Conservation (phyloP, 2,329 filamentous ascomycete species). For the Alternaria triticina region DNA sequence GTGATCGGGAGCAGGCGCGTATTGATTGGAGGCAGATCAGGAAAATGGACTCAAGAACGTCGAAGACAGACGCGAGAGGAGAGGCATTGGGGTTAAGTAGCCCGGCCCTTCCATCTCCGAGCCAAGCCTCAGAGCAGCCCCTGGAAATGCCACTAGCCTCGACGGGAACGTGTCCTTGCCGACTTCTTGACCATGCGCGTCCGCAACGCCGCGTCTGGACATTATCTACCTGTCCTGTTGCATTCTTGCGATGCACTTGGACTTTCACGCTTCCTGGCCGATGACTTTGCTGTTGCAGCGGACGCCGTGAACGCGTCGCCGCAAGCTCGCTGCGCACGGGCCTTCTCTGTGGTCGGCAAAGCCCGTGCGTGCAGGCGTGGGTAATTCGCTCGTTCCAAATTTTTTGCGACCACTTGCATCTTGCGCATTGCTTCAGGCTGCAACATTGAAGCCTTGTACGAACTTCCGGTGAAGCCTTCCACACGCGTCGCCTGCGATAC, state of each 20-base stretch:
- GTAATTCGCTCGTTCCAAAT: conserved; percentile 21
- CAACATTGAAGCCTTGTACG: conserved; percentile 15
- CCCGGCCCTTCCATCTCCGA: conserved; percentile 28
- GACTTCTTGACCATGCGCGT: conserved; percentile 7
- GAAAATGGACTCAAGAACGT: conserved; percentile 28
- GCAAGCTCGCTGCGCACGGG: neutral
- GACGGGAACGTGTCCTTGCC: conserved; percentile 22
- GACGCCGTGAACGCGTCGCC: neutral
- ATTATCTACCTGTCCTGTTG: neutral
- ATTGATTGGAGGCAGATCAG: conserved; percentile 44
- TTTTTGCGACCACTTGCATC: conserved; percentile 26
- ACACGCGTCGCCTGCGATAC: neutral
- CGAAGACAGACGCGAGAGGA: conserved; percentile 26
- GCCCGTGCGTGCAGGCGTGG: conserved; percentile 15
- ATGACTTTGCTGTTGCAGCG: neutral
- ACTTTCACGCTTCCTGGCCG: neutral
- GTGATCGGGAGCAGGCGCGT: conserved; percentile 37
- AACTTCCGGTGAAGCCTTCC: neutral
- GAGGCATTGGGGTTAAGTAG: conserved; percentile 25
- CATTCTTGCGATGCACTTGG: neutral
- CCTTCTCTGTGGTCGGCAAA: no score
- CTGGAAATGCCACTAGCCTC: conserved; percentile 31
- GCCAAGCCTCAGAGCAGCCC: conserved; percentile 35
- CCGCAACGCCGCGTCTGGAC: neutral
- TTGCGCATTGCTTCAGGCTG: conserved; percentile 32